These are phyloP conservation scores for Chimonanthus salicifolius DNA, from an alignment of 164 flowering plant genomes.

Conservation along the genomic window DNA sequence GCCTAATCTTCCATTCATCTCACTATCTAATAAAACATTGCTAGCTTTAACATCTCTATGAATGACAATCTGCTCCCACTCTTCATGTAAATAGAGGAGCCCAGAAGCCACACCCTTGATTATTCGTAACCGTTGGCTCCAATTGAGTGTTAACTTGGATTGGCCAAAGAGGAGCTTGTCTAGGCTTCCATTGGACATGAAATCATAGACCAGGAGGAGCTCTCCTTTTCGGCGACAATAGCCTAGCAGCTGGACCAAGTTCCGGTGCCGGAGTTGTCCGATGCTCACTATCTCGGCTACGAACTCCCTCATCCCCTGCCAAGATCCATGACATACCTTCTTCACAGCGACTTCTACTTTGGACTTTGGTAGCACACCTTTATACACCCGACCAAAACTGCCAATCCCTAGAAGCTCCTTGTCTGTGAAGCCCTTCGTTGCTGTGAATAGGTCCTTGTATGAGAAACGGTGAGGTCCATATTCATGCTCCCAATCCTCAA, in stretches of 20 bases:
- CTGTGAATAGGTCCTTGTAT: slow-evolving; percentile 54
- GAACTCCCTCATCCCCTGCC: slow-evolving; percentile 58
- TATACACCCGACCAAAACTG: slow-evolving; percentile 74
- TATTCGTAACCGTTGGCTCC: slow-evolving; percentile 49
- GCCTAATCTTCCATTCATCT: slow-evolving; percentile 7
- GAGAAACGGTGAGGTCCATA: slow-evolving; percentile 62
- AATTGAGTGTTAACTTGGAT: slow-evolving; percentile 30
- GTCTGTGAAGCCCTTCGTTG: slow-evolving; percentile 62
- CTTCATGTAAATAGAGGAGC: slow-evolving; percentile 13
- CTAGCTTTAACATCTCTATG: slow-evolving; percentile 20
- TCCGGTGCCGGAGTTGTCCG: slow-evolving; percentile 67
- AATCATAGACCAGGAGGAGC: slow-evolving; percentile 64
- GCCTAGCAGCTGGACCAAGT: slow-evolving; percentile 63
- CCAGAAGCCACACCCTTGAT: slow-evolving; percentile 14
- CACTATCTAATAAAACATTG: slow-evolving; percentile 12
- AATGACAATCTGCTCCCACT: slow-evolving; percentile 12
- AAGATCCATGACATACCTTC: slow-evolving; percentile 52
- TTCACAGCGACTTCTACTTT: slow-evolving; percentile 57
- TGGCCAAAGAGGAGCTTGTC: slow-evolving; percentile 54
- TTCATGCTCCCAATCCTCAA: slow-evolving; percentile 69
- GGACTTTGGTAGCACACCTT: slow-evolving; percentile 44
- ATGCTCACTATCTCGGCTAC: slow-evolving; percentile 57
- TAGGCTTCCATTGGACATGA: slow-evolving; percentile 75
- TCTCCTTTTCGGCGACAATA: slow-evolving; percentile 58
- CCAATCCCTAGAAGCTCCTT: slow-evolving; percentile 59